These are phyloP conservation scores for Saccharum spontaneum DNA, from an alignment of 176 grass and related monocot species.

Conservation along the genomic window DNA sequence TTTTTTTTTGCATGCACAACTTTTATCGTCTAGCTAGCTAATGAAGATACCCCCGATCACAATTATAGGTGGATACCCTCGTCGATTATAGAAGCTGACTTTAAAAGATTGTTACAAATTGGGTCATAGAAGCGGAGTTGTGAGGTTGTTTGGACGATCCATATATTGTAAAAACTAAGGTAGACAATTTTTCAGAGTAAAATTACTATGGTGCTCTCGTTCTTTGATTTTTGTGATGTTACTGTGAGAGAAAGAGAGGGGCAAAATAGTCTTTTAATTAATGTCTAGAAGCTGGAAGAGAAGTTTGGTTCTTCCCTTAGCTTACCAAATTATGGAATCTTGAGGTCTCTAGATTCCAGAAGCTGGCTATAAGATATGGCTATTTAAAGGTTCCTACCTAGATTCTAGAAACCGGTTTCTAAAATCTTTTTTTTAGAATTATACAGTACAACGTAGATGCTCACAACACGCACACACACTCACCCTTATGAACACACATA, in stretches of 20 bases:
- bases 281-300: not conserved
- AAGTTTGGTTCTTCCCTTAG: too few species aligned
- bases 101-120: not conserved
- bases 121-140: not conserved
- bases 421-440: too few species aligned
- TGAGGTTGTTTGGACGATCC: not conserved
- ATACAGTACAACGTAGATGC: too few species aligned
- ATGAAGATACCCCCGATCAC: not conserved
- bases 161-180: not conserved
- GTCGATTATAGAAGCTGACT: not conserved
- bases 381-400: too few species aligned
- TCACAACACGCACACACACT: too few species aligned
- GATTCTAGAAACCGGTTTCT: too few species aligned
- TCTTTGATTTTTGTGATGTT: not conserved
- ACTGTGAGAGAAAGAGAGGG: not conserved
- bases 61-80: not conserved
- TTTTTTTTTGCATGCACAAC: not conserved
- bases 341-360: too few species aligned
- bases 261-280: not conserved
- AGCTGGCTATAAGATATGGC: too few species aligned
- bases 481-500: too few species aligned
- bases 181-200: not conserved
- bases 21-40: slow-evolving; percentile 8
- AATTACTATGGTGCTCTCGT: not conserved
- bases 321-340: too few species aligned